Evolutionary conservation across 441 rosid species (phyloP).

Genomic region (Omphalea diandra): DNA sequence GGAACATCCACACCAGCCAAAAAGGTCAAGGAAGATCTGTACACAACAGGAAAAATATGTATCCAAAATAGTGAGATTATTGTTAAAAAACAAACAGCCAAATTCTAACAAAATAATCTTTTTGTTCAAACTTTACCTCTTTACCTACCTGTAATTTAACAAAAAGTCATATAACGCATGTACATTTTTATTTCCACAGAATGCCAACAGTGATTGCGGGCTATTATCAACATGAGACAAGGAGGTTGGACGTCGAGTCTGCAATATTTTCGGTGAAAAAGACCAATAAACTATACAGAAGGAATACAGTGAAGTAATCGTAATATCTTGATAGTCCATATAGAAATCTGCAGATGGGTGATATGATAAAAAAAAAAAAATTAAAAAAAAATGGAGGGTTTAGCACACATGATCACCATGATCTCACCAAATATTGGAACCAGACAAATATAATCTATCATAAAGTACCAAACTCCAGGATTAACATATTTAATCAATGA

Average conservation of each 20-base stretch:
- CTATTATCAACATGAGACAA: slow-evolving; percentile 70
- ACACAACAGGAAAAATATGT: slow-evolving; percentile 32
- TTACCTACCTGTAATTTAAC: slow-evolving; percentile 78
- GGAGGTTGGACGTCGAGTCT: slow-evolving; percentile 63
- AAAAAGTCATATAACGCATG: slow-evolving; percentile 84
- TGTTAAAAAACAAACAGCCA: not conserved
- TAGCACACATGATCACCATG: not conserved
- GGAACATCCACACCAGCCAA: slow-evolving; percentile 77
- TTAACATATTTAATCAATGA: too few species aligned
- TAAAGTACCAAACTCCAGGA: not conserved
- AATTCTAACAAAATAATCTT: not conserved
- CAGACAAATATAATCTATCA: not conserved
- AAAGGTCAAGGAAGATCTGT: slow-evolving; percentile 69
- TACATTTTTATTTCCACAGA: slow-evolving; percentile 58
- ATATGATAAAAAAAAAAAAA: not conserved
- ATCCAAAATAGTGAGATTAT: slow-evolving; percentile 1
- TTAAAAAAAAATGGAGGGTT: not conserved
- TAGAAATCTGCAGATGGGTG: not conserved
- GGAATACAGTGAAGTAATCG: not conserved
- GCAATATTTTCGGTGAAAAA: slow-evolving; percentile 35
- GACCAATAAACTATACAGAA: not conserved
- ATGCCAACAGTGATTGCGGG: slow-evolving; percentile 80
- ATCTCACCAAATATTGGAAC: not conserved
- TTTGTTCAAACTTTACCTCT: not conserved
- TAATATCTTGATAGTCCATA: not conserved